These are phyloP conservation scores for Skeletonema potamos DNA, from an alignment of 108 stramenopile species.

Conservation along the genomic window DNA sequence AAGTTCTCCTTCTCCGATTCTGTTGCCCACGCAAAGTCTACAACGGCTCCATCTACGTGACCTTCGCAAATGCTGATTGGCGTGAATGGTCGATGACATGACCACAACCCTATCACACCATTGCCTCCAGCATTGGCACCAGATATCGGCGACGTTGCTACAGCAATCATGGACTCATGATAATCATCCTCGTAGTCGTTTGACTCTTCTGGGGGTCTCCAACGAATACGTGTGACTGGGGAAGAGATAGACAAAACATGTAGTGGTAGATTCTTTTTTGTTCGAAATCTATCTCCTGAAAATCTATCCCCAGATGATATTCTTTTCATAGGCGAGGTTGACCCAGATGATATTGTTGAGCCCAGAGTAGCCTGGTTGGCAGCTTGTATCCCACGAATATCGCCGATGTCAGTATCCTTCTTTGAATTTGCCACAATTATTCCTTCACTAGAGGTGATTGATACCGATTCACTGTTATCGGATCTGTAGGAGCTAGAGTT, in stretches of 20 bases:
- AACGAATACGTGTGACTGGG: conserved; percentile 70
- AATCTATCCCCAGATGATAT: conserved; percentile 20
- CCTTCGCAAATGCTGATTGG: conserved; percentile 78
- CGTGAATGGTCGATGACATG: conserved; percentile 70
- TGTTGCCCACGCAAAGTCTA: conserved; percentile 67
- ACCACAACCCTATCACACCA: conserved; percentile 71
- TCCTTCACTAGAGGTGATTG: conserved; percentile 33
- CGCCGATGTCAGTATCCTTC: conserved; percentile 1
- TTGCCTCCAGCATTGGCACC: conserved; percentile 74
- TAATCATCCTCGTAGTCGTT: conserved; percentile 9
- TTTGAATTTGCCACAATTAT: conserved; percentile 1
- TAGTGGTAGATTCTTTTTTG: conserved; percentile 32
- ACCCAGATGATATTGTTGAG: conserved; percentile 3
- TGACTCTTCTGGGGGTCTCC: conserved; percentile 63
- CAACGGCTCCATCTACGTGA: conserved; percentile 72
- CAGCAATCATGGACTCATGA: conserved; percentile 81
- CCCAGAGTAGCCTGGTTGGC: conserved; percentile 1
- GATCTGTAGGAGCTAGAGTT: conserved; percentile 54
- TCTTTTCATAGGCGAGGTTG: conserved; percentile 26
- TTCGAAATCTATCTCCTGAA: conserved; percentile 8
- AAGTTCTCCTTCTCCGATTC: background rate
- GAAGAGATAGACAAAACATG: conserved; percentile 62
- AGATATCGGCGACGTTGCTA: conserved; percentile 74
- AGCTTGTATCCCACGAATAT: conserved; percentile 13
- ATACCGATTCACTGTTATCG: conserved; percentile 45